These are phyloP conservation scores for Alternaria incomplexa DNA, from an alignment of 2,329 filamentous ascomycete species.

Conservation along the genomic window DNA sequence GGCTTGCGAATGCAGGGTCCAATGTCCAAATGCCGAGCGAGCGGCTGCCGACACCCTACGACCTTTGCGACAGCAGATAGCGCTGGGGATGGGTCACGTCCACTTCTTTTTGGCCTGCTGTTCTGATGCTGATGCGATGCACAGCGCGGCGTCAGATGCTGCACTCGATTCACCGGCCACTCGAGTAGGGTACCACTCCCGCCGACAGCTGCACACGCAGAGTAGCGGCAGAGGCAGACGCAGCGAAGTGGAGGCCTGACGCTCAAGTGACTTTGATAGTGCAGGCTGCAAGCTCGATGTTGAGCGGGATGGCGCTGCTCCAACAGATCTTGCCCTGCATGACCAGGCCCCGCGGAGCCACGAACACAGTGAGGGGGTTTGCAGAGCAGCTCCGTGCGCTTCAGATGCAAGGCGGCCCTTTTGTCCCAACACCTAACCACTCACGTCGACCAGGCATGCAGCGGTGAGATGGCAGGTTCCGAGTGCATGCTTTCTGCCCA, in stretches of 20 bases:
- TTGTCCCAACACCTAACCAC: conserved; percentile 18
- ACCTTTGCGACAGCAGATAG: not conserved
- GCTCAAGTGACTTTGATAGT: conserved; percentile 15
- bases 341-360: conserved; percentile 10
- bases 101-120: not conserved
- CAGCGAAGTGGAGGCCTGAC: conserved; percentile 5
- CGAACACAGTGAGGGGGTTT: conserved; percentile 11
- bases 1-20: conserved; percentile 29
- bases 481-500: conserved; percentile 10
- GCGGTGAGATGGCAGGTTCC: conserved; percentile 30
- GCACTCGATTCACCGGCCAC: not conserved
- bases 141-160: not conserved
- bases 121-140: not conserved
- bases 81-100: not conserved
- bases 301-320: conserved; percentile 25
- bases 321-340: conserved; percentile 29
- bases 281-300: conserved; percentile 6
- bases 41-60: conserved; percentile 1
- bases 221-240: conserved; percentile 10
- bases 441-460: conserved; percentile 14
- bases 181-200: conserved; percentile 5
- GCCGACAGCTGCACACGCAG: conserved; percentile 4
- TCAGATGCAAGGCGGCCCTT: conserved; percentile 28
- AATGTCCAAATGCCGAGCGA: conserved; percentile 16
- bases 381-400: conserved; percentile 6